Conservation (phyloP, 2,329 filamentous ascomycete species). For the Clarireedia monteithiana region DNA sequence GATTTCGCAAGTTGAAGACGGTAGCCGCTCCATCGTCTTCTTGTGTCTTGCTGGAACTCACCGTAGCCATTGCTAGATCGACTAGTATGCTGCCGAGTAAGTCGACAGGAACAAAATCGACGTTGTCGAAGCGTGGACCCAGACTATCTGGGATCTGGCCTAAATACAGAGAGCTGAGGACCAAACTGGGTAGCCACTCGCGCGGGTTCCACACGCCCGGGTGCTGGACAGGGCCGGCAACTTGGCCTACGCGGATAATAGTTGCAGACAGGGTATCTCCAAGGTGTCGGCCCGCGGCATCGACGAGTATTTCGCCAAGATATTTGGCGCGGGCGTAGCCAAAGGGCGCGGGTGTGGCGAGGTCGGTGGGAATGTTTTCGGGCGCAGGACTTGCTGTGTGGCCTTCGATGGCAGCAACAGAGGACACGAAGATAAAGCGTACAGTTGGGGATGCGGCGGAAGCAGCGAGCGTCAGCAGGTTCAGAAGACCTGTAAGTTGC, state of each 20-base stretch:
- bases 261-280: not conserved
- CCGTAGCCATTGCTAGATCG: conserved; percentile 21
- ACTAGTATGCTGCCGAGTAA: conserved; percentile 31
- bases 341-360: conserved; percentile 27
- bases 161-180: conserved; percentile 32
- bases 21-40: not conserved
- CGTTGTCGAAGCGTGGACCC: conserved; percentile 24
- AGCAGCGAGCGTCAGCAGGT: conserved; percentile 26
- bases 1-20: not conserved
- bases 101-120: conserved; percentile 40
- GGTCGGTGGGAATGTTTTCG: conserved; percentile 11
- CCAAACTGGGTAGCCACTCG: conserved; percentile 47
- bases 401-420: conserved; percentile 12
- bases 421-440: conserved; percentile 21
- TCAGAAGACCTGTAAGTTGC: conserved; percentile 32
- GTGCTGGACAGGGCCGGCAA: conserved; percentile 33
- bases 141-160: conserved; percentile 32
- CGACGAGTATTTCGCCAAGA: conserved; percentile 32
- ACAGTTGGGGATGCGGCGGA: conserved; percentile 4
- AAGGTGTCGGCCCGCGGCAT: conserved; percentile 13
- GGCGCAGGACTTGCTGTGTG: not conserved
- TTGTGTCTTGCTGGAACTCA: not conserved
- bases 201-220: conserved; percentile 45
- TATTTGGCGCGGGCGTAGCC: conserved; percentile 19
- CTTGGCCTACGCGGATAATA: conserved; percentile 39